Percentiles rank a stretch among this genome's conserved stretches.
Evolutionary conservation across 352 stramenopile genomes (phyloP).

Genomic region (Phytopythium kandeliae): DNA sequence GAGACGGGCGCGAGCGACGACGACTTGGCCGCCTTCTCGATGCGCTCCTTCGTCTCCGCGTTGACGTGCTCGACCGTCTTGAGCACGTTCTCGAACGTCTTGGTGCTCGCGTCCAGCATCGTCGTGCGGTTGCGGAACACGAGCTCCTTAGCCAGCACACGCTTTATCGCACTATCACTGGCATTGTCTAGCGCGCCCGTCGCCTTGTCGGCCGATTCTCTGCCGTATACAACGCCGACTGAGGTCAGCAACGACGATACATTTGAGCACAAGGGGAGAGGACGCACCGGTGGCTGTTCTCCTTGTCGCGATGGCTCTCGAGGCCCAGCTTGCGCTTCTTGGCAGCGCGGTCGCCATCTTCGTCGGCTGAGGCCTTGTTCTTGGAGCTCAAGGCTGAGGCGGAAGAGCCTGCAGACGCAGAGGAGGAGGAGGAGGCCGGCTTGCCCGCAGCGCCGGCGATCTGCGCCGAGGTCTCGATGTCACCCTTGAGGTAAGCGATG

Average conservation of each 20-base stretch:
- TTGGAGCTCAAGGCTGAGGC: slow-evolving; percentile 1
- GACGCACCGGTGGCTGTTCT: slow-evolving; percentile 30
- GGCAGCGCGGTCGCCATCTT: slow-evolving; percentile 16
- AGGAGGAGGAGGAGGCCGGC: not conserved
- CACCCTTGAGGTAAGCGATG: slow-evolving; percentile 76
- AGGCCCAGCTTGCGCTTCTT: slow-evolving; percentile 48
- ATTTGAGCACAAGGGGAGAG: no score
- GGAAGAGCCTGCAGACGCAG: slow-evolving; percentile 5
- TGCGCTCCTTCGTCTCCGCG: slow-evolving; percentile 83
- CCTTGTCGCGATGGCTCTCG: slow-evolving; percentile 24
- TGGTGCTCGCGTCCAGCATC: slow-evolving; percentile 72
- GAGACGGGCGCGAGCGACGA: slow-evolving; percentile 34
- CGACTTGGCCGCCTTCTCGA: slow-evolving; percentile 78
- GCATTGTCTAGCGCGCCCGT: slow-evolving; percentile 14
- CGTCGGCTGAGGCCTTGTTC: slow-evolving; percentile 5
- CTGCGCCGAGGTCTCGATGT: slow-evolving; percentile 76
- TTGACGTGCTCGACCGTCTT: slow-evolving; percentile 79
- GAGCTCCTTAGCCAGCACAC: slow-evolving; percentile 62
- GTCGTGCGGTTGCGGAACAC: slow-evolving; percentile 59
- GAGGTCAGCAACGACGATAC: not conserved
- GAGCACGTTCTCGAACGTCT: slow-evolving; percentile 78
- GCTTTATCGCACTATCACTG: slow-evolving; percentile 47
- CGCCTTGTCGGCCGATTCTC: not conserved
- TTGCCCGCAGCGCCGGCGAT: slow-evolving; percentile 28
- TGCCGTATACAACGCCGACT: not conserved